Evolutionary conservation across 345 rosid species (phyloP), one percentile per base, ranked within the genome.

Genomic region (Lepidium sativum): DNA sequence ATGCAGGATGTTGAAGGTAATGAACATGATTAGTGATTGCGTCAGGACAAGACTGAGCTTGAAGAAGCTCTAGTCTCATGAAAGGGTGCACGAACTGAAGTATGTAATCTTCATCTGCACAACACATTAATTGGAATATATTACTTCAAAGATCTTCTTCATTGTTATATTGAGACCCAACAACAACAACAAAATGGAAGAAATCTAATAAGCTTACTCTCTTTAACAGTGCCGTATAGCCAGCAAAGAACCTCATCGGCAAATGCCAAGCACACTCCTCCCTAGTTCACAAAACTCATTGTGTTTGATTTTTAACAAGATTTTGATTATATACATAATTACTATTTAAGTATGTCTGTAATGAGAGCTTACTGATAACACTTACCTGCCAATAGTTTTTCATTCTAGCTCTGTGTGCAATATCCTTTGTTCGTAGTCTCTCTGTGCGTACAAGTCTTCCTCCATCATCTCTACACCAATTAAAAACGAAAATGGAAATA

Each of bases 211-310:
- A 59, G 71, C 97, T 88, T 77, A 94, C 99, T 88, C 42, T 91
- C 99, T 84, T 91, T 94, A 42, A 91, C 95, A 60, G 99, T 94
- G 68, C 97, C 96, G 29, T 85, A 94, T 11, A 94, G 91, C 99
- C 99, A 88, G 80, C 99, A 91, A 32, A 95, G 69, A 47, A 95
- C 99, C 78, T 95, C 97, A 23, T 91, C 97, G 0, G 99, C 99
- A 80, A 83, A 95, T 62, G 99, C 97, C 56, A 91, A 82, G 76
- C 99, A 88, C 42, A 91, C 96, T 63, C 92, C 95, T 71, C 99
- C 97, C 99, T 94, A n/a, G 8, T 48, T 35, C 41, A 23, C 34
- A 9, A 11, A 18, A 54, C 29, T 13, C 63, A n/a, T 14, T 49
- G 42, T 32, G 45, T 32, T 68, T 20, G 16, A 4, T 11, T n/a